These are phyloP conservation scores for Ophiosphaerella narmari DNA, from an alignment of 2,329 filamentous ascomycete genomes.

Conservation along the genomic window DNA sequence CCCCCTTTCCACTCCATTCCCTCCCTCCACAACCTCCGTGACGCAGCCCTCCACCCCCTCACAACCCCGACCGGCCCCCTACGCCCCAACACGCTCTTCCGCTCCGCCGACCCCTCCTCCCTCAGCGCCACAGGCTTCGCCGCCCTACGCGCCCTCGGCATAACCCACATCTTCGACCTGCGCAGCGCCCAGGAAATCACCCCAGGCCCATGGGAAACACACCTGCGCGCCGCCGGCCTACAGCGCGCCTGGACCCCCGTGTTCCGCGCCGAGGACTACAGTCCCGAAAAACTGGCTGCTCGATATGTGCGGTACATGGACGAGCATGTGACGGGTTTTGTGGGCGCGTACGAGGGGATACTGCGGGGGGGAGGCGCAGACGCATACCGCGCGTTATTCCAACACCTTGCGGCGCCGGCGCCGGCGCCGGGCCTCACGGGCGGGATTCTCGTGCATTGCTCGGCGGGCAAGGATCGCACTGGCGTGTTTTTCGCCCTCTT, in stretches of 20 bases:
- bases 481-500: conserved; percentile 71
- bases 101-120: conserved; percentile 67
- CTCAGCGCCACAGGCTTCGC: conserved; percentile 26
- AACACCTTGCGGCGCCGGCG: conserved; percentile 62
- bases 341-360: conserved; percentile 67
- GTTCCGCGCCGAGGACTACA: conserved; percentile 65
- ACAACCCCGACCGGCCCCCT: conserved; percentile 47
- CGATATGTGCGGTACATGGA: conserved; percentile 65
- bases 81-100: conserved; percentile 63
- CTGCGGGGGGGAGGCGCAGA: conserved; percentile 57
- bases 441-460: conserved; percentile 72
- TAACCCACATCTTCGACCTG: conserved; percentile 71
- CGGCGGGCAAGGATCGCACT: conserved; percentile 77
- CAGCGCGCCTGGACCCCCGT: conserved; percentile 66
- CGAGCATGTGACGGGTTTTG: conserved; percentile 63
- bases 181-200: conserved; percentile 64
- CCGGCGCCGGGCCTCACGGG: conserved; percentile 20
- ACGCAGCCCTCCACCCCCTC: conserved; percentile 32
- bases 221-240: conserved; percentile 47
- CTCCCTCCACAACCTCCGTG: conserved; percentile 44
- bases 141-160: conserved; percentile 53
- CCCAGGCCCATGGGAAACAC: conserved; percentile 25
- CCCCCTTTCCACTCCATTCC: conserved; percentile 43
- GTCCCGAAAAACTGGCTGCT: conserved; percentile 65
- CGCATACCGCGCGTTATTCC: conserved; percentile 48